Evolutionary conservation across 129 eudicot genomes (phyloP).

Genomic region (Ambrosia artemisiifolia): DNA sequence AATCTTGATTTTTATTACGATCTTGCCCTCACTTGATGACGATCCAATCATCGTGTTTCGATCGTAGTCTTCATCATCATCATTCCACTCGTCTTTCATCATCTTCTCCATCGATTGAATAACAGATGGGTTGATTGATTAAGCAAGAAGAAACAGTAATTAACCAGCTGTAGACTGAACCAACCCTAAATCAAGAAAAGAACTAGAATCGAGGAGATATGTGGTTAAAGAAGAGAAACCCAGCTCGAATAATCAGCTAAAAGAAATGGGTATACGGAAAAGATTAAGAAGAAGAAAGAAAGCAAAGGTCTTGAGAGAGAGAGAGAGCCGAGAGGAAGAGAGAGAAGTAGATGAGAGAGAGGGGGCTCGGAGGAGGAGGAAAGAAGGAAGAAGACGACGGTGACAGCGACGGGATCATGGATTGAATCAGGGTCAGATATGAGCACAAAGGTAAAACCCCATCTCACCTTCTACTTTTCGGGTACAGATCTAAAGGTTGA

Average conservation of each 20-base stretch:
- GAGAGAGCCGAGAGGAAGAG: too few species aligned
- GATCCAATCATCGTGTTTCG: neutral
- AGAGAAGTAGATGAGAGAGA: too few species aligned
- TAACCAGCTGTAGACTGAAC: neutral
- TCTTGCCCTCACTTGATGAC: conserved; percentile 21
- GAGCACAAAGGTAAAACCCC: too few species aligned
- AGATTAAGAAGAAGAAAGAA: conserved; percentile 16
- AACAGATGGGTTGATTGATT: neutral
- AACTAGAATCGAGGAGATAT: too few species aligned
- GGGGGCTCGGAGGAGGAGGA: too few species aligned
- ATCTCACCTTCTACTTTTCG: too few species aligned
- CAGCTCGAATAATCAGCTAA: conserved; percentile 9
- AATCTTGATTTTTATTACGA: conserved; percentile 40
- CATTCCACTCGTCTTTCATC: neutral
- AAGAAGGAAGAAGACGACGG: too few species aligned
- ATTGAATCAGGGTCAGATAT: too few species aligned
- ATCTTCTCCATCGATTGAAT: conserved; percentile 11
- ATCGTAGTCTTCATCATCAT: neutral
- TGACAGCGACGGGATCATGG: too few species aligned
- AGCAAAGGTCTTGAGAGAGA: conserved; percentile 12
- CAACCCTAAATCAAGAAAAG: neutral
- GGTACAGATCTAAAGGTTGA: too few species aligned
- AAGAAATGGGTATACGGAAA: conserved; percentile 15
- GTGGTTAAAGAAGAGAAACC: neutral
- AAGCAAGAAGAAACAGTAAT: too few species aligned